Percentiles rank a stretch among this genome's conserved stretches.
phyloP scores from a whole-genome alignment of 2,329 filamentous ascomycete species.

The Metarhizium humberi region DNA sequence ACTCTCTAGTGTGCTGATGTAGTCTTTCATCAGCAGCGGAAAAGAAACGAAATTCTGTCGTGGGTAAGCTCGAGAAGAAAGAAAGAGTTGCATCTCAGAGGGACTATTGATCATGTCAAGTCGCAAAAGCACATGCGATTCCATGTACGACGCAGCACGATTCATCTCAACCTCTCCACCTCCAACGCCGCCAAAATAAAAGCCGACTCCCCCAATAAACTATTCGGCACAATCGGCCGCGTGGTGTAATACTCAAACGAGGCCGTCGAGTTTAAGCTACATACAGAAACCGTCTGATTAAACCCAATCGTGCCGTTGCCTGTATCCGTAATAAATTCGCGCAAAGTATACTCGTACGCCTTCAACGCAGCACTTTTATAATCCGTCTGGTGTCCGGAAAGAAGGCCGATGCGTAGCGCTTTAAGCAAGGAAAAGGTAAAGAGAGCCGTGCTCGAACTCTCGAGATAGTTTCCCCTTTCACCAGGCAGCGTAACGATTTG shows the following conservation, averaged over 20 bases:
- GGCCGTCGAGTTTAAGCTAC: constrained; percentile 32
- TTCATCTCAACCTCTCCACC: constrained; percentile 3
- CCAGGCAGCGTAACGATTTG: constrained; percentile 38
- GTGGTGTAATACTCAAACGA: constrained; percentile 28
- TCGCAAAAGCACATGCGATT: no score
- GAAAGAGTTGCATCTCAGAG: no score
- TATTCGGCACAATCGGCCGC: constrained; percentile 26
- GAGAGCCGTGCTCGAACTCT: constrained; percentile 50
- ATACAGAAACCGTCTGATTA: constrained; percentile 28
- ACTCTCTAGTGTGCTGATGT: no score
- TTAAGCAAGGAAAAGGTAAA: constrained; percentile 34
- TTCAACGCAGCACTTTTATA: no score
- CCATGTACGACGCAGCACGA: no score
- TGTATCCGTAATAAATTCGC: no score
- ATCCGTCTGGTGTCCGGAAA: not conserved
- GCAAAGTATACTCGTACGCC: no score
- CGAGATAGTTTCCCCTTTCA: constrained; percentile 48
- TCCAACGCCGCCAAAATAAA: constrained; percentile 29
- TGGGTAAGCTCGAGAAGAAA: no score
- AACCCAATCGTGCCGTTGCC: constrained; percentile 11
- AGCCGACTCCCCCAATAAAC: constrained; percentile 26
- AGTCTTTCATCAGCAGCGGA: no score
- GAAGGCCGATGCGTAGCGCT: constrained; percentile 4
- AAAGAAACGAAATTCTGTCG: no score
- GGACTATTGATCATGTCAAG: no score